Evolutionary conservation across 345 rosid genomes (phyloP), one percentile per base, ranked within the genome.

Genomic region (Citrus hindsii): DNA sequence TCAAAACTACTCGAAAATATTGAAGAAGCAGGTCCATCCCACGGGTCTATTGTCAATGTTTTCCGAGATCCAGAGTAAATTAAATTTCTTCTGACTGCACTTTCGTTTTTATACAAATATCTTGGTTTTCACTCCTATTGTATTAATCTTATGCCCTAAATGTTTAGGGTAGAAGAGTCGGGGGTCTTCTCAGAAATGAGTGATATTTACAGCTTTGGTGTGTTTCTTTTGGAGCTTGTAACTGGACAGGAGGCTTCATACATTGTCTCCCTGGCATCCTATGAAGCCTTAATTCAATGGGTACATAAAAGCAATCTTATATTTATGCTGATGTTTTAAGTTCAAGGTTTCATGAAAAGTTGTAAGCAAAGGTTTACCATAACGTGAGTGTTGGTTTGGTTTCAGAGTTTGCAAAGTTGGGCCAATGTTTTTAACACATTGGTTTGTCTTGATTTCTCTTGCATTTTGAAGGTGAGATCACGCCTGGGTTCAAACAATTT

Each of bases 131-230:
- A 24, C 28, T 24, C 32, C 38, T 51, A 18, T 9, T 67, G 56
- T 24, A 62, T 53, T 63, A 51, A 28, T 32, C 66, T 2, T 33
- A 38, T 69, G 19, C 77, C 12, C 10, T 35, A 27, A 21, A 51
- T 71, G 56, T 51, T 64, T 81, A 91, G 94, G 91, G 79, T 59
- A 46, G 83, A 61, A 76, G 80, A 61, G 33, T 68, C 80, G 1
- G 86, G 89, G 74, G 77, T 28, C 56, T 87, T 83, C 79, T 81
- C 85, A 9, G 87, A 86, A 81, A 79, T 40, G 71, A 87, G 89
- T 33, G 97, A 90, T 33, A 87, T 90, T 37, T 90, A 88, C 83
- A 84, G 92, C 84, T 92, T 89, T 12, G 92, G 97, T 27, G 88
- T 92, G 79, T 91, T 92, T 59, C 89, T 92, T 81, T 60, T 87